Evolutionary conservation across 768 basidiomycete species (phyloP), one percentile per base, ranked within the genome.

Genomic region (Leccinum boreale): DNA sequence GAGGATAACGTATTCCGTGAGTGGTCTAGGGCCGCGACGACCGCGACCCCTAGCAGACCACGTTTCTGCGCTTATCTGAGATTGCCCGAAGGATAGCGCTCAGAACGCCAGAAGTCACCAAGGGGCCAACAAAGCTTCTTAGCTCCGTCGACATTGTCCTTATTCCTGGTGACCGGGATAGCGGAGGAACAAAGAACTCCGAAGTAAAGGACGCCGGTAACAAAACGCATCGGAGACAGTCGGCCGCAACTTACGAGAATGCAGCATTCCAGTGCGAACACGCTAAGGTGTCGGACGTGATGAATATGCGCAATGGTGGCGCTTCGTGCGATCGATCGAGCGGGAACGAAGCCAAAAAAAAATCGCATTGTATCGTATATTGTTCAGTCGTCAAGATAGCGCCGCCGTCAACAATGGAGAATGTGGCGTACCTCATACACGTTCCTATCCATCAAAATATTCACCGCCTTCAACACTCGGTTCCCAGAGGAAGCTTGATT

Each of bases 151-250:
- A 55, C 21, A 64, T 45, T 54, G 53, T 23, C 28, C 55, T 51
- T 52, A 53, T 35, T 45, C 66, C 57, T 59, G 59, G 58, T 61
- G 59, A 70, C 62, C 63, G 66, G 61, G 59, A 60, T 19, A 55
- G 49, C 54, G 44, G 50, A 21, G 24, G 35, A 51, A 48, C 50
- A 53, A 26, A 28, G 49, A 36, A 29, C 31, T 36, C 61, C 57
- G 42, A 46, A 52, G 39, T 56, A 54, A 28, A 53, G n/a, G 53
- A 28, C 45, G 39, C 28, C 44, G 50, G 42, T 24, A 23, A 21
- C 50, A 50, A 47, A 21, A 57, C 56, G 53, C 29, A 53, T 48
- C 60, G 65, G 60, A 46, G 50, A 62, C 46, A 59, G 9, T 58
- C 67, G 58, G 8, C 14, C 23, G 52, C 35, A 51, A 58, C 31